Evolutionary conservation across 768 basidiomycete genomes (phyloP), one percentile per base, ranked within the genome.

Genomic region (Suillus spraguei): DNA sequence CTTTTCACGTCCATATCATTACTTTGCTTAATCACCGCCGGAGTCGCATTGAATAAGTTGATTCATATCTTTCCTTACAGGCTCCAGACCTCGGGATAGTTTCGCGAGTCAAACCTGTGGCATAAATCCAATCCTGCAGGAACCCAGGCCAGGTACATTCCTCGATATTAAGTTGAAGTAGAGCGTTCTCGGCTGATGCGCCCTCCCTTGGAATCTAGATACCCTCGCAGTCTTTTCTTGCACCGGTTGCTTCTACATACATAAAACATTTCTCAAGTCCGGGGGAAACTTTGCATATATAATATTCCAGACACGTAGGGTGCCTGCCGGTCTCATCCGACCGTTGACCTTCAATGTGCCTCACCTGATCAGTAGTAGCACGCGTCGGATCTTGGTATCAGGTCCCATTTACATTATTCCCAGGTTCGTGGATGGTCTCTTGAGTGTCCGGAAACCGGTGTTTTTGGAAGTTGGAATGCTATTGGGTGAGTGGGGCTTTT

Each of bases 131-230:
- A 11, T 9, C 52, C 52, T 53, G 32, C 32, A 53, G 52, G 52
- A 53, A 50, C 32, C 10, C 32, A 53, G 50, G 50, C 50, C 50
- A 53, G 52, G 52, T 53, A 53, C 52, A 52, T 33, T 10, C 28
- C 17, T 9, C 9, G 10, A 52, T 28, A 28, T 50, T 17, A 47
- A 47, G 6, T 35, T 35, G 28, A 28, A 28, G 22, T 24, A 28
- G 14, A 50, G 16, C 24, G 2, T 4, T 32, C 7, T 16, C 28
- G 24, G 49, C 16, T 52, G 16, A 52, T 32, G 16, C 3, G 33
- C 33, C 4, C 28, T 28, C 28, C 7, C 47, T 24, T 49, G 14
- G 24, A 28, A 6, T 52, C 4, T 17, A 52, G 28, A 28, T 49
- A 28, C 28, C 4, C 28, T 28, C 28, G 28, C 28, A 4, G 28